Conservation (phyloP, 2,329 filamentous ascomycete genomes). For the Beauveria bassiana region DNA sequence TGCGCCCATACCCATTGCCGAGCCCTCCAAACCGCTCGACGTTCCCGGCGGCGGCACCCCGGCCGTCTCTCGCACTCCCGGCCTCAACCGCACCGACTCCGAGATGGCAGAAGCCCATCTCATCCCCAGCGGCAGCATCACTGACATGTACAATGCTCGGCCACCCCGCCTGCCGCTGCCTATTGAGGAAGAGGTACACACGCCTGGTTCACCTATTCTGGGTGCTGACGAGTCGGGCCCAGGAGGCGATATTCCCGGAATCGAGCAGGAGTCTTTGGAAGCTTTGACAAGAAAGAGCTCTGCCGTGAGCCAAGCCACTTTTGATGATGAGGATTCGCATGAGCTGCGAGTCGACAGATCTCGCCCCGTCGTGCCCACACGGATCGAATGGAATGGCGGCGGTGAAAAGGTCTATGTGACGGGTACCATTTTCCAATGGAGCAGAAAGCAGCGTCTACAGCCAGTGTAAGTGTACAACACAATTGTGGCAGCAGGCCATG, state of each 20-base stretch:
- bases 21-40: conserved; percentile 50
- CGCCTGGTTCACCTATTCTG: conserved; percentile 83
- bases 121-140: conserved; percentile 49
- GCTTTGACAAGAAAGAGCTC: conserved; percentile 48
- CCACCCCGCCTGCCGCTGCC: conserved; percentile 86
- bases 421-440: conserved; percentile 95
- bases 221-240: conserved; percentile 60
- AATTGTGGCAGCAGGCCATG: not conserved
- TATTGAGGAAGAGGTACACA: conserved; percentile 85
- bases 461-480: conserved; percentile 58
- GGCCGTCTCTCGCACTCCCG: conserved; percentile 30
- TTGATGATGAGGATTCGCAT: conserved; percentile 72
- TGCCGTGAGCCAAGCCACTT: conserved; percentile 51
- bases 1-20: conserved; percentile 21
- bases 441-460: conserved; percentile 82
- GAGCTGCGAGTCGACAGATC: conserved; percentile 69
- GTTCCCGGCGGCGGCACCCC: conserved; percentile 36
- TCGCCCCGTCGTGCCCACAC: conserved; percentile 71
- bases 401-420: conserved; percentile 94
- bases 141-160: conserved; percentile 57
- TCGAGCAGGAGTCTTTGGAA: conserved; percentile 44
- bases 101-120: conserved; percentile 30
- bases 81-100: conserved; percentile 21
- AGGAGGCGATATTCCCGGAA: conserved; percentile 42
- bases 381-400: conserved; percentile 74